Evolutionary conservation across 83 land plant species (phyloP), one percentile per base, ranked within the genome.

Genomic region (Picea abies): DNA sequence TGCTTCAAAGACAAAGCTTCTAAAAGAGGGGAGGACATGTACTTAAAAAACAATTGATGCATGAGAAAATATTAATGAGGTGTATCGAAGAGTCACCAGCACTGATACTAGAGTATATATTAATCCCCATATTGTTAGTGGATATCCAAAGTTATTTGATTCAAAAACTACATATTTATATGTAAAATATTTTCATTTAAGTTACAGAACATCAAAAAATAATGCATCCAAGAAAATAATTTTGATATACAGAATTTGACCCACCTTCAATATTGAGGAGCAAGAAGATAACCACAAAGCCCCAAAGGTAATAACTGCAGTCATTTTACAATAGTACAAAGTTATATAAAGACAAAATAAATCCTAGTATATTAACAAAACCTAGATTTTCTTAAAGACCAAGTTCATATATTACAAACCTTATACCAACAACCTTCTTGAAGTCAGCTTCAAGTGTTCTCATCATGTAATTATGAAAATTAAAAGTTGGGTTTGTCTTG

Each of bases 241-340:
- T 56, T 12, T 56, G 60, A 56, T 56, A 14, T 56, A 56, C 3
- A 12, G 14, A 56, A 56, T 56, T 56, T 56, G 60, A 56, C 93
- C 79, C 85, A 94, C 96, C 96, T 80, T 79, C 62, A 76, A 94
- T 86, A 88, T 94, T 94, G 79, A 94, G 85, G 85, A 94, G 76
- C 81, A 94, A 85, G 88, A 94, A 94, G 63, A 92, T 62, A 26
- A 94, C 85, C 62, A 94, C 95, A 79, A 94, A 94, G 6, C 88
- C 25, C 96, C 96, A 94, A 17, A 94, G 88, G 82, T 89, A 90
- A 87, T 89, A 85, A 84, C 96, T 94, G 96, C 87, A 89, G 56
- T 22, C 83, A 49, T 58, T 66, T 32, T 20, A 64, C 56, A 72
- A 32, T 76, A 63, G 19, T 8, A 32, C 3, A n/a, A 80, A 80